Percentiles rank a stretch among this genome's conserved stretches.
These are phyloP conservation scores for Benincasa hispida DNA, from an alignment of 306 rosid genomes.

Conservation along the genomic window DNA sequence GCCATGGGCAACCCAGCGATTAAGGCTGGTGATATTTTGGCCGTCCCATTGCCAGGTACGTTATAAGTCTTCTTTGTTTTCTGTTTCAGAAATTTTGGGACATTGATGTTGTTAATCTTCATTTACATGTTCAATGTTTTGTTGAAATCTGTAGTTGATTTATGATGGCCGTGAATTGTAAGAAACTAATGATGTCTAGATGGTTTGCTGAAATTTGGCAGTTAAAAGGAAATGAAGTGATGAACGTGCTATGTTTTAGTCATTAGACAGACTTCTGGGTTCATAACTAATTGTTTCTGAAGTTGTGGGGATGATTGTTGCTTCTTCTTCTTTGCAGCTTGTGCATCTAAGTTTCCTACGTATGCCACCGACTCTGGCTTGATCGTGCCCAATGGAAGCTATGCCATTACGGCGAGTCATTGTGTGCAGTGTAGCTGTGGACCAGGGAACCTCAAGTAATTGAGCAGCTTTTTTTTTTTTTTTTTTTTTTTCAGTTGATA, in stretches of 20 bases:
- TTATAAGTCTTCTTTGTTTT: background rate
- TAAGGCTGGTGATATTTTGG: conserved; percentile 61
- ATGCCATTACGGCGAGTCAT: conserved; percentile 83
- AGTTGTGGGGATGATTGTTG: conserved; percentile 8
- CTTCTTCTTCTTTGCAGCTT: conserved; percentile 40
- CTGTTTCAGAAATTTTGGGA: background rate
- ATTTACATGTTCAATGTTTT: background rate
- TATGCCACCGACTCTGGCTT: conserved; percentile 60
- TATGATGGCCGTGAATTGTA: background rate
- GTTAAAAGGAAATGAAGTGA: background rate
- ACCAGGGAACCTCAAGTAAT: conserved; percentile 68
- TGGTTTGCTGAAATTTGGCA: background rate
- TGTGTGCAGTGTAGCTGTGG: conserved; percentile 98
- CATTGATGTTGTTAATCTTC: background rate
- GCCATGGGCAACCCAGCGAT: conserved; percentile 78
- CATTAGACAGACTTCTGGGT: background rate
- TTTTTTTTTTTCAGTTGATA: background rate
- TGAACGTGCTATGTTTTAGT: background rate
- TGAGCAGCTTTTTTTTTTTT: conserved; percentile 5
- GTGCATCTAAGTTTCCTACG: conserved; percentile 70
- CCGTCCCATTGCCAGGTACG: conserved; percentile 78
- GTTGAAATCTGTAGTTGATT: background rate
- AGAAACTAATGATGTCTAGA: background rate
- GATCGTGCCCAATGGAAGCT: conserved; percentile 94
- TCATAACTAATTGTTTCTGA: background rate